These are phyloP conservation scores for Boletellus emodensis DNA, from an alignment of 768 basidiomycete species.

Conservation along the genomic window DNA sequence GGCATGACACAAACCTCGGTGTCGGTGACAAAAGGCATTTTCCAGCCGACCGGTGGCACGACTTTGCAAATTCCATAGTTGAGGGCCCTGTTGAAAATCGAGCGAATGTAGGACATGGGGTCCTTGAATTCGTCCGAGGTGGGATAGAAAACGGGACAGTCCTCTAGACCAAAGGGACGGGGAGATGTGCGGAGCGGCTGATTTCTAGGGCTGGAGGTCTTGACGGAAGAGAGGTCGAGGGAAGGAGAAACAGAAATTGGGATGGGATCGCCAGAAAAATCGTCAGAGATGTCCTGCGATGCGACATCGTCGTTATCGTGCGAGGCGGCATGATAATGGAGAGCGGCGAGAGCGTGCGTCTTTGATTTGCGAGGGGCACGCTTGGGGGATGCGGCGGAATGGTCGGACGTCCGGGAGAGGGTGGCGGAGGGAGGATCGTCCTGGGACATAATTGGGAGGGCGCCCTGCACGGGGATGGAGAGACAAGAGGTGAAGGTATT, in stretches of 20 bases:
- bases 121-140: constrained; percentile 89
- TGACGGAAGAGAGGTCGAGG: constrained; percentile 69
- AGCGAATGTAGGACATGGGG: constrained; percentile 89
- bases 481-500: constrained; percentile 62
- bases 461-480: constrained; percentile 74
- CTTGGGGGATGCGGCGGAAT: constrained; percentile 37
- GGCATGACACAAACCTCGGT: constrained; percentile 66
- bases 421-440: constrained; percentile 35
- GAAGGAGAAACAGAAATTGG: constrained; percentile 60
- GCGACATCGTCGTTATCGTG: constrained; percentile 46
- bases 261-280: constrained; percentile 45
- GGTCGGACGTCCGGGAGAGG: constrained; percentile 33
- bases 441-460: constrained; percentile 56
- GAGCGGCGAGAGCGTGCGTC: constrained; percentile 78
- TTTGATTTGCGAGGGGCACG: constrained; percentile 88
- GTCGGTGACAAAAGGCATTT: constrained; percentile 93
- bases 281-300: constrained; percentile 40
- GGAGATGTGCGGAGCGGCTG: constrained; percentile 35
- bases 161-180: constrained; percentile 83
- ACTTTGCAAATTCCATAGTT: constrained; percentile 94
- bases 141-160: constrained; percentile 89
- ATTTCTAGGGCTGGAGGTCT: constrained; percentile 55
- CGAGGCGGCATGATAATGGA: constrained; percentile 62
- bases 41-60: constrained; percentile 89
- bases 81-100: constrained; percentile 66